Conservation (phyloP, 78 protist genomes). For the Guillardia theta region DNA sequence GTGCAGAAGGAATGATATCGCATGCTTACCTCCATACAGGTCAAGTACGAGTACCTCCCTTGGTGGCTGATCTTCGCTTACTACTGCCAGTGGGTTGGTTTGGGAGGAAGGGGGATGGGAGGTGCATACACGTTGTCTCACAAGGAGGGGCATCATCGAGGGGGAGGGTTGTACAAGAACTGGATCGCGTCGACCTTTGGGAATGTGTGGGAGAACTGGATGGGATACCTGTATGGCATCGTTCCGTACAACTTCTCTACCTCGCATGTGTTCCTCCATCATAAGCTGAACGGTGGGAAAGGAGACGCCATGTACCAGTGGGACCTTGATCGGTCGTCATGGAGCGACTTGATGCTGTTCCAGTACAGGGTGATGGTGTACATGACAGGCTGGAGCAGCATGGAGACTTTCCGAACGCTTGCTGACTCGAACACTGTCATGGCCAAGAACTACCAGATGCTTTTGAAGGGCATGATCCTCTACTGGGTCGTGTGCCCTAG, state of each 20-base stretch:
- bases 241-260: constrained; percentile 50
- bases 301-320: constrained; percentile 43
- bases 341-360: constrained; percentile 17
- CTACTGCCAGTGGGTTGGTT: constrained; percentile 37
- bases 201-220: constrained; percentile 43
- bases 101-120: constrained; percentile 53
- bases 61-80: neutral
- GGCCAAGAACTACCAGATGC: neutral
- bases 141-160: constrained; percentile 51
- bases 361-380: neutral
- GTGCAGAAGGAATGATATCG: too few species aligned
- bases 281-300: constrained; percentile 33
- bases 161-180: neutral
- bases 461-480: neutral
- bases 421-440: too few species aligned
- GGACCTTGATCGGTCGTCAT: constrained; percentile 39
- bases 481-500: neutral
- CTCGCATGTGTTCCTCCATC: constrained; percentile 27
- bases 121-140: constrained; percentile 47
- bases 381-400: constrained; percentile 36
- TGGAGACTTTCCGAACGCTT: neutral
- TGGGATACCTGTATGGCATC: neutral
- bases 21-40: neutral
- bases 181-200: neutral
- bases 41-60: neutral